These are phyloP conservation scores for Recurvomyces mirabilis DNA, from an alignment of 495 filamentous ascomycete genomes.

Conservation along the genomic window DNA sequence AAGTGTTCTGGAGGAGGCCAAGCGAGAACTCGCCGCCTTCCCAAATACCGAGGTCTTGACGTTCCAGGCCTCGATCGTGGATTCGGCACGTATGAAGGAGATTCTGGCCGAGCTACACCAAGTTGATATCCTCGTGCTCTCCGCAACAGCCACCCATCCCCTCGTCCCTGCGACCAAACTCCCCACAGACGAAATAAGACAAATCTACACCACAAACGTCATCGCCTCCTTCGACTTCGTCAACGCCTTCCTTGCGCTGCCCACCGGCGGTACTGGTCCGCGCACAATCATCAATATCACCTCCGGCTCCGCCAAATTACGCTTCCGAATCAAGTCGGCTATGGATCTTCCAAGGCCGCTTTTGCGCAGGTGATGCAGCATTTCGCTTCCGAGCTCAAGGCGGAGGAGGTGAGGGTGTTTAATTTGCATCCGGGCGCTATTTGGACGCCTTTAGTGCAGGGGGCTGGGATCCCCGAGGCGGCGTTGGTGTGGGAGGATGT, in stretches of 20 bases:
- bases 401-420: not conserved
- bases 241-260: conserved; percentile 3
- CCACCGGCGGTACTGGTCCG: not conserved
- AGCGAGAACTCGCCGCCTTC: not conserved
- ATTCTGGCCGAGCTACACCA: conserved; percentile 5
- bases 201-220: conserved; percentile 5
- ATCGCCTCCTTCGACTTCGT: not conserved
- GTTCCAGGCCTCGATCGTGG: conserved; percentile 2
- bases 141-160: not conserved
- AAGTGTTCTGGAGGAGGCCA: not conserved
- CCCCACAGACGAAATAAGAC: not conserved
- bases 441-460: conserved; percentile 4
- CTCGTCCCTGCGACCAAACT: not conserved
- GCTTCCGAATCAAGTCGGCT: not conserved
- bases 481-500: conserved; percentile 4
- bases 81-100: not conserved
- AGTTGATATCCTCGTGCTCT: conserved; percentile 9
- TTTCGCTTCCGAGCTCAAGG: not conserved
- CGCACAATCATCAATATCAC: not conserved
- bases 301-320: not conserved
- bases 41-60: conserved; percentile 1
- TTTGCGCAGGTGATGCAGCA: not conserved
- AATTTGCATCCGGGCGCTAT: conserved; percentile 6
- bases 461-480: not conserved
- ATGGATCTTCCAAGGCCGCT: not conserved